These are phyloP conservation scores for Fusarium equiseti DNA, from an alignment of 2,329 filamentous ascomycete genomes.

Conservation along the genomic window DNA sequence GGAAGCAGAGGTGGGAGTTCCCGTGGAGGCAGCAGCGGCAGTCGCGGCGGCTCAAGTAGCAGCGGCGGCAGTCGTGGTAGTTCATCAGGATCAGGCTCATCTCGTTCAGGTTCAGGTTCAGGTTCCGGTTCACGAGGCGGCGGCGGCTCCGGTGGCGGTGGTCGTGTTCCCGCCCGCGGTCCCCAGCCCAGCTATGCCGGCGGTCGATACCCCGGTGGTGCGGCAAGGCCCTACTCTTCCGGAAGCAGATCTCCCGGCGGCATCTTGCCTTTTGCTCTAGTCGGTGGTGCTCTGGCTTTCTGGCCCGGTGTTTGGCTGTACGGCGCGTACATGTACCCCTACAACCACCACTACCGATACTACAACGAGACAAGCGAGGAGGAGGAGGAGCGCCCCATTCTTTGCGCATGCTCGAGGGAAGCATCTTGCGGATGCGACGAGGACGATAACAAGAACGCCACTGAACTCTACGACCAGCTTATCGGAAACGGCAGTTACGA, in stretches of 20 bases:
- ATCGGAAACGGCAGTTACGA: slow-evolving; percentile 74
- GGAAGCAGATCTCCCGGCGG: slow-evolving; percentile 66
- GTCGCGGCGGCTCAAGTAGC: slow-evolving; percentile 20
- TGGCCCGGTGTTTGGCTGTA: slow-evolving; percentile 76
- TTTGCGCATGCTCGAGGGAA: slow-evolving; percentile 65
- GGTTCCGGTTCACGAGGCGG: slow-evolving; percentile 10
- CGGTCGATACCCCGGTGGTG: slow-evolving; percentile 73
- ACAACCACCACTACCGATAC: slow-evolving; percentile 59
- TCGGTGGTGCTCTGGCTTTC: slow-evolving; percentile 63
- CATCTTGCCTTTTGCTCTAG: slow-evolving; percentile 64
- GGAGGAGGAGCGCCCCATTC: slow-evolving; percentile 53
- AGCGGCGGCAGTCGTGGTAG: slow-evolving; percentile 13
- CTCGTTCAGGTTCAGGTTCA: slow-evolving; percentile 34
- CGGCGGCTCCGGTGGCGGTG: slow-evolving; percentile 11
- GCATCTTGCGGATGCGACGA: slow-evolving; percentile 74
- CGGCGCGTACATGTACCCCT: slow-evolving; percentile 69
- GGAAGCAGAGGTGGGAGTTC: slow-evolving; percentile 35
- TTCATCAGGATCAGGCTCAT: slow-evolving; percentile 38
- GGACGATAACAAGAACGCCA: slow-evolving; percentile 63
- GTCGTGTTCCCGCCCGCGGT: slow-evolving; percentile 61
- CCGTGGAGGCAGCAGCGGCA: slow-evolving; percentile 27
- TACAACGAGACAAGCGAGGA: slow-evolving; percentile 62
- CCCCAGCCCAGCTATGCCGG: slow-evolving; percentile 69
- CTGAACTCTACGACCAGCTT: slow-evolving; percentile 69
- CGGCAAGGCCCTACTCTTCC: slow-evolving; percentile 68